Percentiles rank a stretch among this genome's conserved stretches.
These are phyloP conservation scores for Condylostoma magnum DNA, from an alignment of 169 alveolate genomes.

Conservation along the genomic window DNA sequence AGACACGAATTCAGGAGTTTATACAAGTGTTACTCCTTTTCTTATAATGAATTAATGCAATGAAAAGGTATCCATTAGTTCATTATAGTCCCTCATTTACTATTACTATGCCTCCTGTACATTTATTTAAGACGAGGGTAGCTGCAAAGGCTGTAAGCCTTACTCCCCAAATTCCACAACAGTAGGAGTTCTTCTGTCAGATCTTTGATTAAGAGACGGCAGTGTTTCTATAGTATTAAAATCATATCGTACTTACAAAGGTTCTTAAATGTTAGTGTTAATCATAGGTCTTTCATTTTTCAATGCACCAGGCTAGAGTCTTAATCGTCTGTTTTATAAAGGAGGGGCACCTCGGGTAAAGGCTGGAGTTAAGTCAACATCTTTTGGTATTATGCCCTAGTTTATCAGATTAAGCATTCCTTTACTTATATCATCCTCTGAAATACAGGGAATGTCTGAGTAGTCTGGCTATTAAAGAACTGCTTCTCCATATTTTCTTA, in stretches of 20 bases:
- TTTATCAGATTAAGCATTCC: conserved; percentile 57
- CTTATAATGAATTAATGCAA: conserved; percentile 38
- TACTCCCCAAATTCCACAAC: neutral
- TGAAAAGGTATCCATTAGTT: conserved; percentile 39
- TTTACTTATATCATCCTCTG: conserved; percentile 42
- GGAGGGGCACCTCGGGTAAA: conserved; percentile 69
- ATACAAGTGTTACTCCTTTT: conserved; percentile 48
- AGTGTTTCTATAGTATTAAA: neutral
- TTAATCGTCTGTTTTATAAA: neutral
- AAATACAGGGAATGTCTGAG: conserved; percentile 38
- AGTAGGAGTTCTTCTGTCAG: neutral
- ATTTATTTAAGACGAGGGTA: neutral
- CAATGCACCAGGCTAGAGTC: neutral
- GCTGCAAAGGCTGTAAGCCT: neutral
- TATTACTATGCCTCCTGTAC: neutral
- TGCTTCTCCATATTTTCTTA: conserved; percentile 20
- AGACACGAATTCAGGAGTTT: conserved; percentile 52
- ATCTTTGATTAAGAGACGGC: neutral
- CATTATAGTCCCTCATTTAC: conserved; percentile 18
- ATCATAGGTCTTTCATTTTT: neutral
- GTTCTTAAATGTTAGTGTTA: neutral
- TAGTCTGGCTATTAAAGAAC: conserved; percentile 28
- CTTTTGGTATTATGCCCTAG: conserved; percentile 59
- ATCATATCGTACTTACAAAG: neutral
- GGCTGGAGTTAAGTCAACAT: conserved; percentile 55